These are phyloP conservation scores for Pharus latifolius DNA, from an alignment of 176 grass and related monocot genomes.

Conservation along the genomic window DNA sequence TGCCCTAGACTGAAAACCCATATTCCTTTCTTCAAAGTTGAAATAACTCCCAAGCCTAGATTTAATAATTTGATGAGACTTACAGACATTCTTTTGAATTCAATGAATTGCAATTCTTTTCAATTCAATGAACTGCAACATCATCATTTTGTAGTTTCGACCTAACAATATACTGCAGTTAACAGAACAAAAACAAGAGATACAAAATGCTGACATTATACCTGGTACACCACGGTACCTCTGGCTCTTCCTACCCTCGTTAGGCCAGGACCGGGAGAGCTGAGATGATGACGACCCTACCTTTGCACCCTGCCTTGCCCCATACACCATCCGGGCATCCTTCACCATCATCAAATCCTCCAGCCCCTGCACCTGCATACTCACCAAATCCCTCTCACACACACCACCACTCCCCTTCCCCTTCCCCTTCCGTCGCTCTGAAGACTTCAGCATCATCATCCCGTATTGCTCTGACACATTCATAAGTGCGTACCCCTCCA, in stretches of 20 bases:
- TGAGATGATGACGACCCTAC: conserved; percentile 42
- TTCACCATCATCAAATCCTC: conserved; percentile 62
- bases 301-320: conserved; percentile 18
- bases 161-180: neutral
- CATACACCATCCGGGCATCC: conserved; percentile 32
- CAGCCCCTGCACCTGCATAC: conserved; percentile 26
- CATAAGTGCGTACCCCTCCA: conserved; percentile 62
- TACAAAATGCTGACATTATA: conserved; percentile 6
- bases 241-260: conserved; percentile 39
- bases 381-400: conserved; percentile 7
- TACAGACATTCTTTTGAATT: neutral
- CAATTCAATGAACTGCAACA: too few relatives aligned
- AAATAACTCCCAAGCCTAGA: neutral
- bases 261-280: conserved; percentile 70
- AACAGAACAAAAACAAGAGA: neutral
- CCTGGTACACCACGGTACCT: conserved; percentile 39
- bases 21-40: neutral
- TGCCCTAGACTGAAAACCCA: neutral
- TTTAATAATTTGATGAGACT: neutral
- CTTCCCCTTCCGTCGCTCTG: conserved; percentile 21
- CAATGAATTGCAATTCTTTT: too few relatives aligned
- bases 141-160: neutral
- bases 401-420: neutral
- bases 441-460: conserved; percentile 50
- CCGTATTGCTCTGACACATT: conserved; percentile 58